A percentile compares a stretch with the other conserved stretches of the same genome.
These are phyloP conservation scores for Hyaloscypha bicolor DNA, from an alignment of 495 filamentous ascomycete genomes.

Conservation along the genomic window DNA sequence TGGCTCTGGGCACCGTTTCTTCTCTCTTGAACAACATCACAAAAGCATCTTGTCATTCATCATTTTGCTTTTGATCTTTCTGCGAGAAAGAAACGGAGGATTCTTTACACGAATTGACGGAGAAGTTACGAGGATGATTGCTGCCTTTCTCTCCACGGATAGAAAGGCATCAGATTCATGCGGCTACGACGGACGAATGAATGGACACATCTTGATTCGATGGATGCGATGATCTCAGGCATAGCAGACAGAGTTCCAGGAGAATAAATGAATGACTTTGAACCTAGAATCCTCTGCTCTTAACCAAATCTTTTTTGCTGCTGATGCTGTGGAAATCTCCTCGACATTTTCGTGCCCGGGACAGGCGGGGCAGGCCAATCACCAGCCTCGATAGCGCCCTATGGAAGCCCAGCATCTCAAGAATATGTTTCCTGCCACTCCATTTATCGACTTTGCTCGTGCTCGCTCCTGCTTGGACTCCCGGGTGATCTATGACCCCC, in stretches of 20 bases:
- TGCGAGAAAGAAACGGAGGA: slow-evolving; percentile 2
- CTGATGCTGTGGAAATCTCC: not conserved
- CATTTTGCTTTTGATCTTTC: slow-evolving; percentile 3
- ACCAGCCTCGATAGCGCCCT: not conserved
- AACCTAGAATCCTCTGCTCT: not conserved
- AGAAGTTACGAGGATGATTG: slow-evolving; percentile 25
- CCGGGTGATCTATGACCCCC: too few relatives aligned
- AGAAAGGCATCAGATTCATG: slow-evolving; percentile 19
- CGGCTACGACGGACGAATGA: slow-evolving; percentile 11
- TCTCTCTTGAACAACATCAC: slow-evolving; percentile 5
- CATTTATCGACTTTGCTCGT: too few relatives aligned
- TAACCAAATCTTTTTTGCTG: not conserved
- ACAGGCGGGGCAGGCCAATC: not conserved
- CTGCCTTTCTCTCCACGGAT: slow-evolving; percentile 1
- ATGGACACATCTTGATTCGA: not conserved
- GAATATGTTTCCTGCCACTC: not conserved
- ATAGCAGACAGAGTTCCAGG: not conserved
- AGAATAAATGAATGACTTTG: slow-evolving; percentile 2
- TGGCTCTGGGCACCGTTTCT: slow-evolving; percentile 3
- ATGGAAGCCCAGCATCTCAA: not conserved
- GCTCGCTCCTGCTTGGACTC: too few relatives aligned
- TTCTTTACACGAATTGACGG: slow-evolving; percentile 7
- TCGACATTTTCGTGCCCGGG: not conserved
- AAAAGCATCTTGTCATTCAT: slow-evolving; percentile 11
- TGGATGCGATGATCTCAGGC: not conserved